A percentile compares a stretch with the other conserved stretches of the same genome.
phyloP scores from a whole-genome alignment of 164 flowering plant genomes.

The Stephania cephalantha region DNA sequence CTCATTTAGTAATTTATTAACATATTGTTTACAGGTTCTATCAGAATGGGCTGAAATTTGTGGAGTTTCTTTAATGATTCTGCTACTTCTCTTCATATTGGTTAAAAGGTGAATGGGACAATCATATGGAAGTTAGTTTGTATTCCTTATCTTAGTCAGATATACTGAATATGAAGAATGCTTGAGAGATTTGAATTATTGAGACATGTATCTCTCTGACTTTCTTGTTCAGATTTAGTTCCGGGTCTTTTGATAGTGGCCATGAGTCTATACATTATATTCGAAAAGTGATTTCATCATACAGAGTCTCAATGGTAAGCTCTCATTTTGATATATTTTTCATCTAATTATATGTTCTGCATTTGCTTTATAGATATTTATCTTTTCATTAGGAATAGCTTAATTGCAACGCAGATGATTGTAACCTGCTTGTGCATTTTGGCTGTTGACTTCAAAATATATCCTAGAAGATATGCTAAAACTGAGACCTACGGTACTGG shows the following conservation, averaged over 20 bases:
- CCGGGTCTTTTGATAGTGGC: conserved; percentile 20
- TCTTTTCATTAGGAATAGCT: conserved; percentile 19
- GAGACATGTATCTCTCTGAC: not conserved
- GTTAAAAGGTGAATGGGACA: conserved; percentile 40
- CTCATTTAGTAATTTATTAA: not conserved
- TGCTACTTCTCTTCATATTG: conserved; percentile 29
- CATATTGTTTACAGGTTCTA: conserved; percentile 48
- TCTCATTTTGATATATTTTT: conserved; percentile 1
- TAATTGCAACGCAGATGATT: conserved; percentile 52
- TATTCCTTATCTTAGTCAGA: not conserved
- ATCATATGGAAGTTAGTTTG: not conserved
- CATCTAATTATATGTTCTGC: not conserved
- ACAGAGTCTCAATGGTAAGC: conserved; percentile 66
- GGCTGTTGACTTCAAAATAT: conserved; percentile 91
- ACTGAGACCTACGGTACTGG: conserved; percentile 89
- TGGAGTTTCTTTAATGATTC: conserved; percentile 30
- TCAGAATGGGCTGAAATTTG: conserved; percentile 48
- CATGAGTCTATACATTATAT: conserved; percentile 18
- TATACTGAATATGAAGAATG: not conserved
- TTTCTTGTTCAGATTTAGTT: conserved; percentile 33
- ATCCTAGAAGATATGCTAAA: conserved; percentile 89
- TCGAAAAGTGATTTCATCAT: conserved; percentile 53
- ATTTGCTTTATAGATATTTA: not conserved
- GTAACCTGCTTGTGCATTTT: conserved; percentile 78
- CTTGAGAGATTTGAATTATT: conserved; percentile 7